A percentile compares a stretch with the other conserved stretches of the same genome.
Conservation (phyloP, 108 stramenopile genomes). For the Skeletonema marinoi region DNA sequence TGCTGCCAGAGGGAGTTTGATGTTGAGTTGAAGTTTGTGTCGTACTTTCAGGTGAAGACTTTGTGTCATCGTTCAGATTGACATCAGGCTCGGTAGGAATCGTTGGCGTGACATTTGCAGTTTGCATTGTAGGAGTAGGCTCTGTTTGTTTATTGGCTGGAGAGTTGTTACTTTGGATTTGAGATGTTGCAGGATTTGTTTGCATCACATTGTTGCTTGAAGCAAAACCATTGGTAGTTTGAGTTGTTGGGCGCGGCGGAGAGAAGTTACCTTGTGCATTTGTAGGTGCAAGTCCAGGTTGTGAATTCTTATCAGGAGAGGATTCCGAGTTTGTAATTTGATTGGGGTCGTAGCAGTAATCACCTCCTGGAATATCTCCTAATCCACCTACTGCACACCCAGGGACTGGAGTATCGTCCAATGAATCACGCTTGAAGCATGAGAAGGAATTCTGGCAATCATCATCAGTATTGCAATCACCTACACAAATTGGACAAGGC, state of each 20-base stretch:
- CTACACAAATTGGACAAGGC: slow-evolving; percentile 37
- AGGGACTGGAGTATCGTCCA: slow-evolving; percentile 20
- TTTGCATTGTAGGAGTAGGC: neutral
- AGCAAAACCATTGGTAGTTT: neutral
- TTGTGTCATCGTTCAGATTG: neutral
- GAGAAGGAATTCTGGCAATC: slow-evolving; percentile 21
- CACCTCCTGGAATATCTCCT: slow-evolving; percentile 46
- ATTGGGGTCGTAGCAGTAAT: slow-evolving; percentile 33
- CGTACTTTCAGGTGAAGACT: neutral
- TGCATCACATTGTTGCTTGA: neutral
- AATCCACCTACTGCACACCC: slow-evolving; percentile 39
- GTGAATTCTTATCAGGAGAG: neutral
- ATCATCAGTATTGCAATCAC: slow-evolving; percentile 37
- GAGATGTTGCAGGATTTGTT: neutral
- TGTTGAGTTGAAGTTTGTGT: neutral
- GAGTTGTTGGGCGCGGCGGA: neutral
- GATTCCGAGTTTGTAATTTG: neutral
- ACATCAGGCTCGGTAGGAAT: neutral
- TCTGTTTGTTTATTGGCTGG: neutral
- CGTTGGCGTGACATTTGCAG: neutral
- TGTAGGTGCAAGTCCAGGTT: no score
- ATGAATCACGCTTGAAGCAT: slow-evolving; percentile 27
- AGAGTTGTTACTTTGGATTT: neutral
- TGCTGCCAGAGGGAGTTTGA: neutral
- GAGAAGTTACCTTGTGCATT: no score